A percentile compares a stretch with the other conserved stretches of the same genome.
Conservation (phyloP, 2,329 filamentous ascomycete genomes). For the Fusarium buharicum region DNA sequence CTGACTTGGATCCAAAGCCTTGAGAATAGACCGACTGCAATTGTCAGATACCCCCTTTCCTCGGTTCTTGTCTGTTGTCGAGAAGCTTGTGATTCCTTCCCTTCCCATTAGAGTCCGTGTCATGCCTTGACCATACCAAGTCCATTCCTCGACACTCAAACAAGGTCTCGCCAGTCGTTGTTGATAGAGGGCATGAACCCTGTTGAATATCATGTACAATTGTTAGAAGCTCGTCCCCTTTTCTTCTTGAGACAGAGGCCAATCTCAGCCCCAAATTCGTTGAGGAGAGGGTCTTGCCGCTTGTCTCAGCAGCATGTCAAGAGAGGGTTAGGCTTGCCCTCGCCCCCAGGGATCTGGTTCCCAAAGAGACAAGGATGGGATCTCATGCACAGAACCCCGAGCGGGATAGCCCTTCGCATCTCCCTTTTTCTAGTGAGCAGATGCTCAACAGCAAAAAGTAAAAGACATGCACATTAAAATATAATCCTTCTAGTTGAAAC, state of each 20-base stretch:
- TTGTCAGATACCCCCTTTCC: background rate
- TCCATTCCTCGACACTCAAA: background rate
- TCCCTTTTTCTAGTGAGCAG: background rate
- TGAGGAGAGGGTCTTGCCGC: background rate
- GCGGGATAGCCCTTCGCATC: constrained; percentile 4
- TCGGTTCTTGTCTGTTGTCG: background rate
- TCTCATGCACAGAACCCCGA: constrained; percentile 8
- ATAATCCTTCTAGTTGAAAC: background rate
- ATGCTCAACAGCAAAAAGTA: constrained; percentile 8
- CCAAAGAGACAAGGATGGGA: constrained; percentile 5
- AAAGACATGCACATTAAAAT: constrained; percentile 4
- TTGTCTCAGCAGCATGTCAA: constrained; percentile 13
- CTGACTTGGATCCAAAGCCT: background rate
- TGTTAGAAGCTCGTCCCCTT: background rate
- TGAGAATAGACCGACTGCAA: background rate
- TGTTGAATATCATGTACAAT: constrained; percentile 8
- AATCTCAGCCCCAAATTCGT: background rate
- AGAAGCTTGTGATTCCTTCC: constrained; percentile 1
- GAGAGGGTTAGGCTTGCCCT: background rate
- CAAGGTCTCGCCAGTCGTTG: background rate
- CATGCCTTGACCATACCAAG: constrained; percentile 2
- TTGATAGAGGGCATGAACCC: constrained; percentile 2
- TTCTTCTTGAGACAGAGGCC: background rate
- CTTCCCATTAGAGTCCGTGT: constrained; percentile 3
- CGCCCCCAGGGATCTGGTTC: constrained; percentile 2